Evolutionary conservation across 179 eudicot species (phyloP), one percentile per base, ranked within the genome.

Genomic region (Gypsophila paniculata): DNA sequence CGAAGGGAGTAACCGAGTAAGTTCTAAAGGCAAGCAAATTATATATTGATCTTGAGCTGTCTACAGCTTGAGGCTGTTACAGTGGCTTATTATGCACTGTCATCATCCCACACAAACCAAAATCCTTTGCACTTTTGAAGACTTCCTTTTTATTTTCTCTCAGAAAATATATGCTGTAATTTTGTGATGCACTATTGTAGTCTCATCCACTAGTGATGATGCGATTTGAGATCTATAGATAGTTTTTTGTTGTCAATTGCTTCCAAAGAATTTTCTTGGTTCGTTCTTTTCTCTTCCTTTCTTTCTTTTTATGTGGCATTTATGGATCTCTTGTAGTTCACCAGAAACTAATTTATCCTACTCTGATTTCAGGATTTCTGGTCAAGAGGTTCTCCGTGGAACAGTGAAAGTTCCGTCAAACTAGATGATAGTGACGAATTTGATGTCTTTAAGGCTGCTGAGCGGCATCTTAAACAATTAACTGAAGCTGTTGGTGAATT

Each of bases 401-500:
- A 74, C 48, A 75, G 73, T 69, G 78, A 75, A 69, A 68, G 75
- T 72, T 81, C 61, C 54, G 83, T 73, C 68, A 77, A 19, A 51
- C 19, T 65, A 19, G 83, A 80, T 74, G 83, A 78, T 42, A 70
- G 51, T 75, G 73, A 55, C 68, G 78, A 72, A 71, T 42, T 71
- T 51, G 83, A 86, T 34, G 62, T 46, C 70, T 73, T 68, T 75
- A 72, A 74, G 72, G 76, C 73, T 79, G 61, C 84, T 78, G 74
- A 73, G 44, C 68, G 55, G 63, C 82, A 76, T 68, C 74, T 91
- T 77, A 88, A 82, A 79, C 86, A 78, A 72, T 72, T 85, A 34
- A 64, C 38, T 49, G 74, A 72, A 74, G 84, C 76, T 51, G 75
- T 88, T 73, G 82, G 70, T 82, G 76, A 78, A 72, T 71, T 89